Evolutionary conservation across 2,329 filamentous ascomycete genomes (phyloP), one percentile per base, ranked within the genome.

Genomic region (Aspergillus unguis): DNA sequence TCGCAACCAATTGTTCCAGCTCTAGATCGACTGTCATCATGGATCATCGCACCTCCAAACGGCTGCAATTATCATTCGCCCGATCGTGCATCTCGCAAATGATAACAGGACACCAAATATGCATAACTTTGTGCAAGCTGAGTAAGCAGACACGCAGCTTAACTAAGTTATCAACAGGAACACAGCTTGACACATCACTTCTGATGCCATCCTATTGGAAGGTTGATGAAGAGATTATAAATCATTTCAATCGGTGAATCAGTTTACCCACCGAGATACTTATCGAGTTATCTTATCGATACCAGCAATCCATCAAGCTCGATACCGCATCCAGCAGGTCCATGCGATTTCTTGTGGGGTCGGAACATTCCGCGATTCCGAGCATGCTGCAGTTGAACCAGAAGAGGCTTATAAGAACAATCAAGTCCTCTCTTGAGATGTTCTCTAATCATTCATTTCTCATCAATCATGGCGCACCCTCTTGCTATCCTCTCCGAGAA

Each of bases 401-500:
- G 17, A 17, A 17, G 17, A 17, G 17, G 17, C 17, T 17, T 17
- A 17, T 17, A 17, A 17, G 17, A 17, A 17, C 40, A 28, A 27
- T 28, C 35, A 49, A 33, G n/a, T 33, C 27, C 29, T 41, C 35
- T 32, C 23, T 28, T 17, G 17, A 17, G 17, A 17, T 17, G 17
- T 17, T 17, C 17, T 17, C 17, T 17, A 17, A 17, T 17, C 1
- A 17, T 17, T 17, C 17, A 17, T 17, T 17, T 17, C 17, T 17
- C 17, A 31, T 10, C 40, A 44, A 44, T 32, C 40, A 68, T 70
- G 62, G 37, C 61, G 42, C 69, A 71, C 42, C 69, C 69, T 6
- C 62, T 71, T 7, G 57, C 65, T 27, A 67, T 66, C 41, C 67
- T 71, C 57, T 68, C 68, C 8, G 61, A 63, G 42, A 59, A 58